Percentiles rank a stretch among this genome's conserved stretches.
Conservation (phyloP, 257 asterid species). For the Nicotiana undulata region DNA sequence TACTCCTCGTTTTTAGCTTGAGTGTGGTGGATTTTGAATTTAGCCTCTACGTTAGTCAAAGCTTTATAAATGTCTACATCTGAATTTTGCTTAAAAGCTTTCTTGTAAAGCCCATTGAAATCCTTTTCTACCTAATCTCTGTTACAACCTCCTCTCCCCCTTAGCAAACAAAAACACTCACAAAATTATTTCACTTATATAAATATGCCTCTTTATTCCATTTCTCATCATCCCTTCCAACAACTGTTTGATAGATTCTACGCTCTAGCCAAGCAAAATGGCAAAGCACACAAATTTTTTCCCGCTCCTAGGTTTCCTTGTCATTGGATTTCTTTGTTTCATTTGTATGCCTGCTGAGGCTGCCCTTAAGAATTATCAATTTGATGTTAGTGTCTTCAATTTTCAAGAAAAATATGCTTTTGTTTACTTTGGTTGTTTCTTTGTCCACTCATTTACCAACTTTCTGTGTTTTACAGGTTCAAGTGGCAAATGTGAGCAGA, state of each 20-base stretch:
- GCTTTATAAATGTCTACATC: constrained; percentile 26
- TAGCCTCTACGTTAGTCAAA: constrained; percentile 37
- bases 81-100: constrained; percentile 45
- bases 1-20: constrained; percentile 13
- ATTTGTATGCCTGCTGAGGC: constrained; percentile 30
- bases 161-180: constrained; percentile 9
- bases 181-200: constrained; percentile 8
- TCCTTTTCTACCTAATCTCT: constrained; percentile 29
- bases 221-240: constrained; percentile 1
- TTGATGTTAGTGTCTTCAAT: constrained; percentile 29
- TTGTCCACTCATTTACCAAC: neutral
- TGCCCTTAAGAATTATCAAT: constrained; percentile 37
- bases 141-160: constrained; percentile 7
- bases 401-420: neutral
- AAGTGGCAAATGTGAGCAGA: constrained; percentile 50
- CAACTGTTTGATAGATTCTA: neutral
- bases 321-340: constrained; percentile 23
- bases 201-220: constrained; percentile 15
- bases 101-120: constrained; percentile 18
- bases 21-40: constrained; percentile 14
- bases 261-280: constrained; percentile 16
- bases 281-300: constrained; percentile 2
- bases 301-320: neutral
- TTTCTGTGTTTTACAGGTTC: constrained; percentile 21
- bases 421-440: neutral